A percentile compares a stretch with the other conserved stretches of the same genome.
Conservation (phyloP, 2,329 filamentous ascomycete genomes). For the Beauveria rudraprayagi region DNA sequence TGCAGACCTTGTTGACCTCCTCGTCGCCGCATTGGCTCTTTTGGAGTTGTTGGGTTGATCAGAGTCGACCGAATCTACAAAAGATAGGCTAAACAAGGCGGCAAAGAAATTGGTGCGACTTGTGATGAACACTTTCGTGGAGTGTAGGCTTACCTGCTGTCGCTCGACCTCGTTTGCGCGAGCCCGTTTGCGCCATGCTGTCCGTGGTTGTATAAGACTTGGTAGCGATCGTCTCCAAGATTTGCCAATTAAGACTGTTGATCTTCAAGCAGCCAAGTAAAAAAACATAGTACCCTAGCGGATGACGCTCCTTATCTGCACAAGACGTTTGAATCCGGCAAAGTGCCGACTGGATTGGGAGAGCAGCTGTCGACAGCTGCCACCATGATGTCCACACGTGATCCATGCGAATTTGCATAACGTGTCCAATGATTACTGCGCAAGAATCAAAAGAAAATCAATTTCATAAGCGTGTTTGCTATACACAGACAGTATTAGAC, state of each 20-base stretch:
- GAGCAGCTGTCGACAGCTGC: neutral
- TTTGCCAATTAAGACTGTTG: neutral
- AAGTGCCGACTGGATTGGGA: neutral
- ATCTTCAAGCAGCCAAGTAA: neutral
- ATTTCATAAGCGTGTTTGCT: neutral
- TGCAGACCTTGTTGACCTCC: neutral
- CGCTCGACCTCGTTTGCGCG: slow-evolving; percentile 9
- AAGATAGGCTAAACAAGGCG: neutral
- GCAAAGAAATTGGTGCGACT: neutral
- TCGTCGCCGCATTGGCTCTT: neutral
- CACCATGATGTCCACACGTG: neutral
- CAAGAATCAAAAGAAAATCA: neutral
- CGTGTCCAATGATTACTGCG: neutral
- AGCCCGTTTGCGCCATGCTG: slow-evolving; percentile 7
- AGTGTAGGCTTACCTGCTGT: neutral
- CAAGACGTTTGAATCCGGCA: neutral
- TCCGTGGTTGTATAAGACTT: neutral
- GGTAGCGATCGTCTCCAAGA: neutral
- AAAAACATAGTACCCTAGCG: too few relatives aligned
- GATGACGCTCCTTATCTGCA: neutral
- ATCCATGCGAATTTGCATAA: neutral
- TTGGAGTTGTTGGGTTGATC: neutral
- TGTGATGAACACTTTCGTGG: neutral
- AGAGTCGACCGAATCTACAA: neutral
- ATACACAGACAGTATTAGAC: slow-evolving; percentile 1